These are phyloP conservation scores for Hanseniaspora thailandica DNA, from an alignment of 805 yeast genomes.

Conservation along the genomic window DNA sequence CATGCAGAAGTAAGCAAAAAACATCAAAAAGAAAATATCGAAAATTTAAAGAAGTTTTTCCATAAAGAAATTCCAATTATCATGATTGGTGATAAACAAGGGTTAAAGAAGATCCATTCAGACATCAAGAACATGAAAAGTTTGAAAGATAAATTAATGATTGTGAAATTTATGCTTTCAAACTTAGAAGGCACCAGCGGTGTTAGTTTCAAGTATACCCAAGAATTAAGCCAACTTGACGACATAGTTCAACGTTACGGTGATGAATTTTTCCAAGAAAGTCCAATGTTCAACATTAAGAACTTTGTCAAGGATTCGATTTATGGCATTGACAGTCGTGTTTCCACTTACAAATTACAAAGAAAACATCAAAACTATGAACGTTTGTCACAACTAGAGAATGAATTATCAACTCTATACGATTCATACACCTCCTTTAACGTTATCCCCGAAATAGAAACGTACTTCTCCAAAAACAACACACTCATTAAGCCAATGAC, in stretches of 20 bases:
- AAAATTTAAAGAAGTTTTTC: conserved; percentile 6
- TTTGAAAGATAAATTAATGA: neutral
- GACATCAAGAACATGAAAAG: neutral
- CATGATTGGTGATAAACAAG: conserved; percentile 5
- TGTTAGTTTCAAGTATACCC: conserved; percentile 34
- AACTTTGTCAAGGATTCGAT: neutral
- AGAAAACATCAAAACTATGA: neutral
- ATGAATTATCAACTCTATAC: neutral
- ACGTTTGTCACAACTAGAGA: neutral
- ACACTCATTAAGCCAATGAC: neutral
- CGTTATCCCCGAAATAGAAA: neutral
- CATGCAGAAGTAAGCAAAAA: neutral
- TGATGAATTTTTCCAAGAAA: neutral
- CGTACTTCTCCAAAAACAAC: neutral
- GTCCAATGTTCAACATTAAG: neutral
- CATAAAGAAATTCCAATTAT: conserved; percentile 1
- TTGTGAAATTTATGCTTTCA: conserved; percentile 5
- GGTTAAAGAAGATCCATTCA: neutral
- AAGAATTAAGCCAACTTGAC: conserved; percentile 20
- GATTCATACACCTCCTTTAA: neutral
- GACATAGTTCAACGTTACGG: conserved; percentile 2
- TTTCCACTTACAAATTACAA: neutral
- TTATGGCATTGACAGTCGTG: neutral
- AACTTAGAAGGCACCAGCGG: conserved; percentile 11
- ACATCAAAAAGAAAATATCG: neutral